Percentiles rank a stretch among this genome's conserved stretches.
phyloP scores from a whole-genome alignment of 345 rosid genomes.

The Luvunga scandens region DNA sequence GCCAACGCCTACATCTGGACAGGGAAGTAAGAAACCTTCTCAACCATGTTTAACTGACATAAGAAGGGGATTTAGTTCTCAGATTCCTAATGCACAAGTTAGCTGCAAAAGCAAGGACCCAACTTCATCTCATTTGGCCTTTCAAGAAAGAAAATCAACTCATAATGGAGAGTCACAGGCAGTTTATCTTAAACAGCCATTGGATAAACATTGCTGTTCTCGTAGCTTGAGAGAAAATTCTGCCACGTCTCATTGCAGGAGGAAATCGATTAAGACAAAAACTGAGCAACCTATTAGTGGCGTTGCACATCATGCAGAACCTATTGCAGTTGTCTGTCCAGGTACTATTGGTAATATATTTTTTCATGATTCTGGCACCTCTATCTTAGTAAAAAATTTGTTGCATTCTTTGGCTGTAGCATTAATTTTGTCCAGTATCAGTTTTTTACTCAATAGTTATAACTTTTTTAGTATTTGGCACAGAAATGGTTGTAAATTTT shows the following conservation, averaged over 20 bases:
- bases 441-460: not conserved
- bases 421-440: not conserved
- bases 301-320: not conserved
- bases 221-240: not conserved
- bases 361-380: not conserved
- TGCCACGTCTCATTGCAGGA: not conserved
- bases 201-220: not conserved
- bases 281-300: not conserved
- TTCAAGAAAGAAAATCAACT: slow-evolving; percentile 5
- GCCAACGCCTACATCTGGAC: not conserved
- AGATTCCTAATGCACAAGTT: not conserved
- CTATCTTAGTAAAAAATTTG: not conserved
- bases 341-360: not conserved
- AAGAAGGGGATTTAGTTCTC: not conserved
- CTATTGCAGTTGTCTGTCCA: slow-evolving; percentile 1
- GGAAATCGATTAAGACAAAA: slow-evolving; percentile 12
- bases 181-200: not conserved
- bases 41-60: not conserved
- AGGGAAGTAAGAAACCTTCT: slow-evolving; percentile 10
- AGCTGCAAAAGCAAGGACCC: slow-evolving; percentile 6
- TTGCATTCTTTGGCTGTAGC: not conserved
- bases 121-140: not conserved
- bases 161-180: slow-evolving; percentile 7
- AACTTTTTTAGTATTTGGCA: not conserved
- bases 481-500: not conserved